These are phyloP conservation scores for Mycena sp. DNA, from an alignment of 1,284 basidiomycete species.

Conservation along the genomic window DNA sequence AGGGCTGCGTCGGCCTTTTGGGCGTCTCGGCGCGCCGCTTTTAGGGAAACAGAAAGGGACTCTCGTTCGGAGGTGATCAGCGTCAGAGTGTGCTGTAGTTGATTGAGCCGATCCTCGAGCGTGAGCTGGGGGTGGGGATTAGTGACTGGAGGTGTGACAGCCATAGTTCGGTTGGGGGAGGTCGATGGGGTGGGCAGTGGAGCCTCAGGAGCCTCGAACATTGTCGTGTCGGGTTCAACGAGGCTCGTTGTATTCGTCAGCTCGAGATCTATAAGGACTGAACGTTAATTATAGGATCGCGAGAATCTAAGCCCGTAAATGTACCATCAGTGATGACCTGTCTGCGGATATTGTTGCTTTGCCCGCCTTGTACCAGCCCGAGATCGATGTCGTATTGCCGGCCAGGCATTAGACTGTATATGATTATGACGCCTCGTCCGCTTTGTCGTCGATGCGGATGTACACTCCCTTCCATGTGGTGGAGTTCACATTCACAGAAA, in stretches of 20 bases:
- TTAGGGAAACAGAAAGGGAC: slow-evolving; percentile 67
- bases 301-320: slow-evolving; percentile 22
- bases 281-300: slow-evolving; percentile 8
- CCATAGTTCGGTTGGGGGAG: slow-evolving; percentile 29
- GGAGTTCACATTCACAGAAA: slow-evolving; percentile 81
- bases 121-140: slow-evolving; percentile 44
- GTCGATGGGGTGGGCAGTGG: slow-evolving; percentile 27
- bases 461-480: slow-evolving; percentile 79
- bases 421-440: slow-evolving; percentile 84
- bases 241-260: slow-evolving; percentile 7
- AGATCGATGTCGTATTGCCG: slow-evolving; percentile 84
- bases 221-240: slow-evolving; percentile 14
- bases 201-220: slow-evolving; percentile 21
- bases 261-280: slow-evolving; percentile 15
- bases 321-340: slow-evolving; percentile 72
- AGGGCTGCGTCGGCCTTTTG: slow-evolving; percentile 79
- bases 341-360: slow-evolving; percentile 57
- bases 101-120: slow-evolving; percentile 68
- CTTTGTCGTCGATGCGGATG: slow-evolving; percentile 77
- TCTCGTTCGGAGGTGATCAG: slow-evolving; percentile 67
- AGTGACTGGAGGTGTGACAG: slow-evolving; percentile 29
- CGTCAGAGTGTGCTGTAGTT: slow-evolving; percentile 68
- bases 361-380: slow-evolving; percentile 70
- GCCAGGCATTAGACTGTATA: slow-evolving; percentile 83
- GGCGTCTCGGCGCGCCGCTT: slow-evolving; percentile 73